A percentile compares a stretch with the other conserved stretches of the same genome.
Conservation (phyloP, 2,329 filamentous ascomycete species). For the Lachnellula willkommii region DNA sequence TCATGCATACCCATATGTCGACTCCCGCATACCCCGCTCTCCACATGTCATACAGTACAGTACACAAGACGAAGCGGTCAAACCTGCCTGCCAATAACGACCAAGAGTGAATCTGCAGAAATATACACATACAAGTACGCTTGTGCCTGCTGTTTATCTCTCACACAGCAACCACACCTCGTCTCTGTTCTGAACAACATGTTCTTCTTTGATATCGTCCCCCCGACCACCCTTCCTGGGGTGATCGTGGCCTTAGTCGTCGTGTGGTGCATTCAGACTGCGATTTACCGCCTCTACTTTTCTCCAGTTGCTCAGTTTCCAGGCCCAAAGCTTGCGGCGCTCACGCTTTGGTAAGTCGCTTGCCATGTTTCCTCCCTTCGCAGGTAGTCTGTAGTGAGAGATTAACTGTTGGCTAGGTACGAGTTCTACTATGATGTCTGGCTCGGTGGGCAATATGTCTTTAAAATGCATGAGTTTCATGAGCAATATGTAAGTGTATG, state of each 20-base stretch:
- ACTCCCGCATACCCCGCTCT: not conserved
- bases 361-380: too few species aligned
- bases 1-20: not conserved
- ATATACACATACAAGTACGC: not conserved
- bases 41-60: not conserved
- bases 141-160: not conserved
- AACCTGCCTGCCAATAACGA: not conserved
- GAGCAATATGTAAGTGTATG: constrained; percentile 29
- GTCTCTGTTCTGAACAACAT: not conserved
- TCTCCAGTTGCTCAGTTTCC: constrained; percentile 31
- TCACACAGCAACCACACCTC: not conserved
- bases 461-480: constrained; percentile 39
- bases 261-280: not conserved
- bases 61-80: not conserved
- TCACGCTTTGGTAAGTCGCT: constrained; percentile 21
- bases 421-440: constrained; percentile 39
- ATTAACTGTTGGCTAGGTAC: constrained; percentile 20
- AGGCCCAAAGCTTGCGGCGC: constrained; percentile 31
- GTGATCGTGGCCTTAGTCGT: not conserved
- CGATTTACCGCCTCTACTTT: constrained; percentile 29
- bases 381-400: not conserved
- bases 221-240: not conserved
- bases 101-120: not conserved
- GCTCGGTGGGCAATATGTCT: constrained; percentile 38
- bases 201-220: not conserved